These are phyloP conservation scores for Botryosphaeria dothidea DNA, from an alignment of 2,329 filamentous ascomycete species.

Conservation along the genomic window DNA sequence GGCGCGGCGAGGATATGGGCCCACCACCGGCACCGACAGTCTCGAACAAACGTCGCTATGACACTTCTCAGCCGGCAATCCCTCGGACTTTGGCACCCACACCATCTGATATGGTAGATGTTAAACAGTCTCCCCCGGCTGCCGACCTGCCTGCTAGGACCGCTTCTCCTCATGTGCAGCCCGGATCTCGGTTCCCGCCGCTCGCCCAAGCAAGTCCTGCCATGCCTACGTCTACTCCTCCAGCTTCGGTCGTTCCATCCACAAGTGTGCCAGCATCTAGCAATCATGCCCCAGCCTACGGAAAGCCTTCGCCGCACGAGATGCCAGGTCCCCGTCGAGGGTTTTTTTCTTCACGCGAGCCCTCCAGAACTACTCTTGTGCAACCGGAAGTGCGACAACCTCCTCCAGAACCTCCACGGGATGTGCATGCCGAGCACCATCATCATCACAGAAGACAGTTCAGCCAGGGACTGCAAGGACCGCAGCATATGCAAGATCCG, in stretches of 20 bases:
- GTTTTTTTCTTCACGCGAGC: conserved; percentile 38
- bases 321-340: conserved; percentile 35
- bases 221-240: conserved; percentile 10
- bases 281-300: conserved; percentile 14
- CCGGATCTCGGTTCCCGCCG: conserved; percentile 31
- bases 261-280: conserved; percentile 14
- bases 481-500: conserved; percentile 17
- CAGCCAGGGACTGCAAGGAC: conserved; percentile 2
- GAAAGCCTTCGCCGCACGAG: conserved; percentile 25
- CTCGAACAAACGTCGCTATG: conserved; percentile 49
- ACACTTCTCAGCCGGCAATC: conserved; percentile 40
- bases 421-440: conserved; percentile 15
- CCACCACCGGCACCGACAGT: conserved; percentile 52
- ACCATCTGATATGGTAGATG: conserved; percentile 43
- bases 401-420: conserved; percentile 12
- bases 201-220: conserved; percentile 34
- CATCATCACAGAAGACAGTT: conserved; percentile 12
- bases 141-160: conserved; percentile 35
- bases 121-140: conserved; percentile 37
- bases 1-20: conserved; percentile 48
- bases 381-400: conserved; percentile 30
- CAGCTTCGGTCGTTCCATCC: conserved; percentile 9
- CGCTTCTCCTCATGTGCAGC: conserved; percentile 36
- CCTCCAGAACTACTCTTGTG: conserved; percentile 23
- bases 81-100: conserved; percentile 47